Conservation (phyloP, 306 rosid genomes). For the Heteromeles arbutifolia region DNA sequence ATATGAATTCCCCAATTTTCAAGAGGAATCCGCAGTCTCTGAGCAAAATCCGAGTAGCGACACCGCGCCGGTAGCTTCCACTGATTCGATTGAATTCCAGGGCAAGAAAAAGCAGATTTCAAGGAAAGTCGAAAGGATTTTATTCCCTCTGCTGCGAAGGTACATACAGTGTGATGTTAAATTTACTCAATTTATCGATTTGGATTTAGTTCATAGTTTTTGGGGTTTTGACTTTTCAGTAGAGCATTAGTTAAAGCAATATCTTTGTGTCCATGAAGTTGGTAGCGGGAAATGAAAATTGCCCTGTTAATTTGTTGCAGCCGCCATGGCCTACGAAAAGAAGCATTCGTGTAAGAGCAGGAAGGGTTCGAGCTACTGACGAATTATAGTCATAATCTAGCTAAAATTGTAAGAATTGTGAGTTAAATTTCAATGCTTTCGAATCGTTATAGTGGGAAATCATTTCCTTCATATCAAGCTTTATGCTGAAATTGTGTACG, state of each 20-base stretch:
- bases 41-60: conserved; percentile 41
- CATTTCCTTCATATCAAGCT: not conserved
- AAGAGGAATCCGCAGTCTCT: conserved; percentile 61
- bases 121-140: not conserved
- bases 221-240: not conserved
- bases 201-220: not conserved
- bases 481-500: not conserved
- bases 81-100: conserved; percentile 11
- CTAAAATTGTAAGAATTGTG: conserved; percentile 46
- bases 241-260: not conserved
- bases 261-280: conserved; percentile 20
- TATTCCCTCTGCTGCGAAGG: conserved; percentile 27
- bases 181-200: not conserved
- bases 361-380: conserved; percentile 89
- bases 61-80: conserved; percentile 7
- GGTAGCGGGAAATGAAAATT: conserved; percentile 33
- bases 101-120: not conserved
- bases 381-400: conserved; percentile 61
- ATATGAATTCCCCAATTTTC: conserved; percentile 37
- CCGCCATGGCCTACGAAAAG: conserved; percentile 69
- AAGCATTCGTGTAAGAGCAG: conserved; percentile 90
- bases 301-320: conserved; percentile 20
- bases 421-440: not conserved
- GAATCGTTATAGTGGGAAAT: not conserved
- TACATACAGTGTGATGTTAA: conserved; percentile 8